Conservation (phyloP, 1,284 basidiomycete species). For the Trichosporon faecale region DNA sequence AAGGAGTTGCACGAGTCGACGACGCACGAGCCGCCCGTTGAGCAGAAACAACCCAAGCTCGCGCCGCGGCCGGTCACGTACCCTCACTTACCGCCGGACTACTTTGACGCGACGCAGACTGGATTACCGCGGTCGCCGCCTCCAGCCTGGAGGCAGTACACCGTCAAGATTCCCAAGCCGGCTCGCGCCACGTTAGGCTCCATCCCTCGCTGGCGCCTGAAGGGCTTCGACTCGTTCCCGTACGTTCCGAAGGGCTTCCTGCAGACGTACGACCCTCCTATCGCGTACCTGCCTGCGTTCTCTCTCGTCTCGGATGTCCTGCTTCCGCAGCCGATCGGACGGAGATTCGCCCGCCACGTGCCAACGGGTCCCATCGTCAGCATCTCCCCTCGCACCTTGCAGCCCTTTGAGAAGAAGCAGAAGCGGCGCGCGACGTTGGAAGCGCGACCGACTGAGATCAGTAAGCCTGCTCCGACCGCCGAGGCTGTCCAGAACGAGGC, state of each 20-base stretch:
- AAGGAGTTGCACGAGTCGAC: not conserved
- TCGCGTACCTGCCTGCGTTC: slow-evolving; percentile 61
- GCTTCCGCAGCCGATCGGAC: slow-evolving; percentile 52
- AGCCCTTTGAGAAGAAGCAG: slow-evolving; percentile 36
- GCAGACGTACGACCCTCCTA: slow-evolving; percentile 70
- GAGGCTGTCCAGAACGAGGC: slow-evolving; percentile 1
- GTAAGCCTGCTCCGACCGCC: not conserved
- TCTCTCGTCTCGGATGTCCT: slow-evolving; percentile 66
- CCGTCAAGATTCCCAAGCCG: slow-evolving; percentile 61
- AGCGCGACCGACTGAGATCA: not conserved
- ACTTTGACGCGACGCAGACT: slow-evolving; percentile 43
- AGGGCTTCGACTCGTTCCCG: slow-evolving; percentile 21
- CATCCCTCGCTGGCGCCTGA: slow-evolving; percentile 27
- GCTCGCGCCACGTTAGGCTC: slow-evolving; percentile 23
- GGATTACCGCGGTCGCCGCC: slow-evolving; percentile 49
- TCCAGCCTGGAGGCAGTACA: slow-evolving; percentile 58
- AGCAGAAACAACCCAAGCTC: slow-evolving; percentile 10
- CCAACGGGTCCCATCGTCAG: slow-evolving; percentile 36
- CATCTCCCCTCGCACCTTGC: slow-evolving; percentile 37
- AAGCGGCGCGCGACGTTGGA: slow-evolving; percentile 28
- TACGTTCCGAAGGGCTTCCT: slow-evolving; percentile 62
- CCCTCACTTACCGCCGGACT: slow-evolving; percentile 26
- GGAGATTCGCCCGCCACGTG: slow-evolving; percentile 32
- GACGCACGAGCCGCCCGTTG: not conserved
- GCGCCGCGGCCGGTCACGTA: slow-evolving; percentile 7